Evolutionary conservation across 208 protist species (phyloP), one percentile per base, ranked within the genome.

Genomic region (Trypanosomatidae sp.): DNA sequence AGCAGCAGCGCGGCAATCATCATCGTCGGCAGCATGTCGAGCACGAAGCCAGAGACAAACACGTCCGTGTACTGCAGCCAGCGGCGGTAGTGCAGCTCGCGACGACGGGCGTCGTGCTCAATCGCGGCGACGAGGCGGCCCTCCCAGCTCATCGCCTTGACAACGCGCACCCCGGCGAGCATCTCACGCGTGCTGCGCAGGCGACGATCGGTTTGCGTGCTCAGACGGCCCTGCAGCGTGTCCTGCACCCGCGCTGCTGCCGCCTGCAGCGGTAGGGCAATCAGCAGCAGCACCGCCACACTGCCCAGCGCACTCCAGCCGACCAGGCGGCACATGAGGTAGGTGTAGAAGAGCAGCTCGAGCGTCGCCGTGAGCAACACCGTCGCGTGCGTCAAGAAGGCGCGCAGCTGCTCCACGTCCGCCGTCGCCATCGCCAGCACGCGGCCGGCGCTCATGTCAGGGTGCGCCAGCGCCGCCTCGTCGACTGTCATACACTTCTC

Each of bases 111-210:
- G 13, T 54, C 53, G 16, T 41, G 40, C 21, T 71, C 39, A 38
- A 93, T 59, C 6, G 22, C 16, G 8, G 33, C 21, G 8, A 66
- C 6, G 24, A 94, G 81, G 25, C 26, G 42, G 13, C 68, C 46
- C 53, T 96, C 91, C 88, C 87, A 96, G 6, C 71, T 73, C 70
- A 90, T 96, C 13, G 92, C 69, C 71, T 97, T 97, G 33, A 90
- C 83, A 0, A 97, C 57, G 21, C 87, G 71, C 3, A 97, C 94
- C 1, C 76, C 75, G 16, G 61, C 59, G 7, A 98, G 45, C 23
- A 96, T 61, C 54, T 98, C 91, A 54, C 92, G 95, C 7, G 84
- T 92, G 8, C 63, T 48, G 43, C 87, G 87, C 30, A 96, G 53
- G 41, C 93, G 81, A 19, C 51, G 57, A 56, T 98, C 95, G 1